These are phyloP conservation scores for Brassica balearica DNA, from an alignment of 441 rosid genomes.

Conservation along the genomic window DNA sequence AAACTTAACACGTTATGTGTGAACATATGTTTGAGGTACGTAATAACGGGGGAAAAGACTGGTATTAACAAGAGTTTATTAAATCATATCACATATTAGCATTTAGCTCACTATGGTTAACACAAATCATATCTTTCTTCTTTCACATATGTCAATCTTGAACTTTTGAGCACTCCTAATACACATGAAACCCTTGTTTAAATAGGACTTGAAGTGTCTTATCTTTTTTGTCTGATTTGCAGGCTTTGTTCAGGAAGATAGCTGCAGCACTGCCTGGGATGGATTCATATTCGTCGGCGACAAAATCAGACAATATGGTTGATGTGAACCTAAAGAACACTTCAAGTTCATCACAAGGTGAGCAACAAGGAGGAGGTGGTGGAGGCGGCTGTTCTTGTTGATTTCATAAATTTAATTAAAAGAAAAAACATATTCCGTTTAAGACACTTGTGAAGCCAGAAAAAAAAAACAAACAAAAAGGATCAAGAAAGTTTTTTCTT, in stretches of 20 bases:
- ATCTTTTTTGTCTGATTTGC: neutral
- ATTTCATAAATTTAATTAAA: neutral
- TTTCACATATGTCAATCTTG: neutral
- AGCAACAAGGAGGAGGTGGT: constrained; percentile 57
- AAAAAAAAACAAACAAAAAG: neutral
- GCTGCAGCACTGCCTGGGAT: constrained; percentile 73
- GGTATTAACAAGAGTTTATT: neutral
- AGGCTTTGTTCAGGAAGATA: constrained; percentile 72
- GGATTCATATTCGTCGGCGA: constrained; percentile 59
- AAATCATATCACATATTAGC: neutral
- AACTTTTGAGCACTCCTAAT: neutral
- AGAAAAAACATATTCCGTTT: neutral
- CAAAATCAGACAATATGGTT: constrained; percentile 74
- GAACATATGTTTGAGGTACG: neutral
- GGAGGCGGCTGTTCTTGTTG: constrained; percentile 39
- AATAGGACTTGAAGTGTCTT: neutral
- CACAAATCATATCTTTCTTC: neutral
- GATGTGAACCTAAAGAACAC: constrained; percentile 69
- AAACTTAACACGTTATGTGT: neutral
- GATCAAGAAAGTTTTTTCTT: neutral
- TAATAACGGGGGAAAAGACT: neutral
- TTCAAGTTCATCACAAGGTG: constrained; percentile 56
- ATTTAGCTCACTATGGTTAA: neutral
- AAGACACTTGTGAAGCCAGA: neutral
- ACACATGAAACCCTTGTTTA: neutral